phyloP scores from a whole-genome alignment of 345 rosid genomes.

The Brassica juncea region DNA sequence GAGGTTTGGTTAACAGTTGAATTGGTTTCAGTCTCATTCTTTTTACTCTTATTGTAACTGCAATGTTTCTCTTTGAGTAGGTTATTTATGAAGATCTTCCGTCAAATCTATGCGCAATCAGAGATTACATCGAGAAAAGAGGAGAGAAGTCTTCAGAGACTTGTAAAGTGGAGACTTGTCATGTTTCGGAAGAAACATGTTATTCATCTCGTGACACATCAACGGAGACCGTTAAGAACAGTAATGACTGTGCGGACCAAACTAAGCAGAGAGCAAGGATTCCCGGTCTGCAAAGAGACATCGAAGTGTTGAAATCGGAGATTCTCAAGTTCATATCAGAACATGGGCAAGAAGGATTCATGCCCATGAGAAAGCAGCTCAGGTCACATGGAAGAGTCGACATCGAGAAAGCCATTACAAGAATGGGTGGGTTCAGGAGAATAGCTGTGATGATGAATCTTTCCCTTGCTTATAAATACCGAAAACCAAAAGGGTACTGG shows the following conservation, averaged over 20 bases:
- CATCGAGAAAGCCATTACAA: constrained; percentile 88
- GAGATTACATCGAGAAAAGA: constrained; percentile 80
- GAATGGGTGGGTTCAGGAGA: constrained; percentile 93
- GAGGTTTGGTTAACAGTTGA: constrained; percentile 53
- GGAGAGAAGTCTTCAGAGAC: constrained; percentile 46
- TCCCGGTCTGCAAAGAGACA: constrained; percentile 84
- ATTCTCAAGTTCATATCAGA: constrained; percentile 73
- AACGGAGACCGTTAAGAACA: background rate
- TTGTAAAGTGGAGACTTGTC: constrained; percentile 36
- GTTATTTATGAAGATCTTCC: constrained; percentile 98
- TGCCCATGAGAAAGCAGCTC: constrained; percentile 99
- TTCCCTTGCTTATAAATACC: constrained; percentile 86
- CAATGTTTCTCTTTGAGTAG: constrained; percentile 42
- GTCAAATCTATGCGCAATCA: constrained; percentile 85
- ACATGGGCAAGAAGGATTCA: constrained; percentile 95
- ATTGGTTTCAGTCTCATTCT: background rate
- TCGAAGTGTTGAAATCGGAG: constrained; percentile 80
- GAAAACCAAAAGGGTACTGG: constrained; percentile 98
- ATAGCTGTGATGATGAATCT: constrained; percentile 81
- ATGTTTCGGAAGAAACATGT: constrained; percentile 41
- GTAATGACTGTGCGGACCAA: constrained; percentile 24
- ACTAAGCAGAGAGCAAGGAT: constrained; percentile 69
- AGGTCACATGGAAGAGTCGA: constrained; percentile 88
- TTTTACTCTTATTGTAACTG: background rate
- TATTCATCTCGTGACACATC: constrained; percentile 40